Percentiles rank a stretch among this genome's conserved stretches.
phyloP scores from a whole-genome alignment of 2,329 filamentous ascomycete species.

The Lachnellula arida region DNA sequence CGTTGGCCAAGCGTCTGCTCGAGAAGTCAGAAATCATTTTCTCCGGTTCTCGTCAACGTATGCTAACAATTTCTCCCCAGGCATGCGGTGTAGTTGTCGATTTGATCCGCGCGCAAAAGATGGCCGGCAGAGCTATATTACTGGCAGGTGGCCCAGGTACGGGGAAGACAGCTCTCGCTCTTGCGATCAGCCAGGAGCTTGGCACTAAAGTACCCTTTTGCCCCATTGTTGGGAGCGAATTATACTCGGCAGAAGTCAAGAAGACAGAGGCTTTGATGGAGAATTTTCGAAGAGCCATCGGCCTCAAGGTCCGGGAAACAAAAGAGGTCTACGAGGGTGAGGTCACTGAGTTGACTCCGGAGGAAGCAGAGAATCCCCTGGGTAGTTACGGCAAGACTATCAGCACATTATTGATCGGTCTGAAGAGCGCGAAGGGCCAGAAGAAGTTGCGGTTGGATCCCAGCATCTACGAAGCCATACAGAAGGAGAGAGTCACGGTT shows the following conservation, averaged over 20 bases:
- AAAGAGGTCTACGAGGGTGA: conserved; percentile 99
- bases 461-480: conserved; percentile 98
- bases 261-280: conserved; percentile 99
- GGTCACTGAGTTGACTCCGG: conserved; percentile 93
- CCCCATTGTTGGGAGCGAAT: conserved; percentile 95
- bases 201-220: conserved; percentile 98
- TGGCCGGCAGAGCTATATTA: conserved; percentile 90
- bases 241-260: conserved; percentile 98
- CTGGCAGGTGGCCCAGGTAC: conserved; percentile 93
- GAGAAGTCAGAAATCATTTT: conserved; percentile 61
- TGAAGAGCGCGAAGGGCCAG: conserved; percentile 93
- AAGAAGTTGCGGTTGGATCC: conserved; percentile 97
- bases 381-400: conserved; percentile 98
- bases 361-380: conserved; percentile 96
- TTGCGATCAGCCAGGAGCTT: conserved; percentile 93
- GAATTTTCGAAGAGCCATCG: conserved; percentile 96
- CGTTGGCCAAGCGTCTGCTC: conserved; percentile 79
- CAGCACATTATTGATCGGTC: conserved; percentile 85
- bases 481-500: conserved; percentile 93
- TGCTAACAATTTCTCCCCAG: conserved; percentile 68
- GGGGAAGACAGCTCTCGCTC: conserved; percentile 92
- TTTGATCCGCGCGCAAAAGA: conserved; percentile 92
- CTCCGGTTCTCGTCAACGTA: conserved; percentile 60
- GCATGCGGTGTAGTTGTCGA: conserved; percentile 95
- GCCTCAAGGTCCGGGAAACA: conserved; percentile 92